A percentile compares a stretch with the other conserved stretches of the same genome.
phyloP scores from a whole-genome alignment of 257 asterid genomes.

The Solanum lignicaule region DNA sequence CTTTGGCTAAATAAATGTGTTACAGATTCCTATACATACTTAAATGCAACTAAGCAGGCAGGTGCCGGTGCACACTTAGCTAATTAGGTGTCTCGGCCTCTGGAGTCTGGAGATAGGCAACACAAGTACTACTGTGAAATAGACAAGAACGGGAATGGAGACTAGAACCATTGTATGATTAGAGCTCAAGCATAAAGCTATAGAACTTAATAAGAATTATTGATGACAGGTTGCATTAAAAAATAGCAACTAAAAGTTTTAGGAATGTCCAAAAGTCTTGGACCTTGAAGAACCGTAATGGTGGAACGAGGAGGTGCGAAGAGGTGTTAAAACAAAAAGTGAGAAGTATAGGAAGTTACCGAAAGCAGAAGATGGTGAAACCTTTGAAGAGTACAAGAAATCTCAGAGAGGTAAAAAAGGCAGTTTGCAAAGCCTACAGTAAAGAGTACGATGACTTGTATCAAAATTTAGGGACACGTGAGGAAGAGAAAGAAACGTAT shows the following conservation, averaged over 20 bases:
- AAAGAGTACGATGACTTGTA: background rate
- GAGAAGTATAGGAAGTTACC: background rate
- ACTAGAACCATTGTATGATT: background rate
- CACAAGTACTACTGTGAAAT: background rate
- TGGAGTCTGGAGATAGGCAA: background rate
- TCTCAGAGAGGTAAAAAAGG: background rate
- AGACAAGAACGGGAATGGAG: background rate
- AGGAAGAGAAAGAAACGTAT: background rate
- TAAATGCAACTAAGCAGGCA: background rate
- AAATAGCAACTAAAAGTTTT: background rate
- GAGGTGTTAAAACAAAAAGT: background rate
- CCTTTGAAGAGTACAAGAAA: background rate
- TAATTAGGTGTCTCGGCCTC: background rate
- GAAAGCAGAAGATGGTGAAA: background rate
- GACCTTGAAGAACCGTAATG: background rate
- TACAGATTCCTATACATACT: background rate
- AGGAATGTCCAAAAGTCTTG: background rate
- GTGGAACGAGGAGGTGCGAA: background rate
- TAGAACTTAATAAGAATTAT: background rate
- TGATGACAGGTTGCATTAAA: background rate
- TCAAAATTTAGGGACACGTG: background rate
- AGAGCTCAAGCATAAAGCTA: background rate
- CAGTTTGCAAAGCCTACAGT: background rate
- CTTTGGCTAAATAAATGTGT: background rate
- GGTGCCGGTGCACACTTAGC: background rate